phyloP scores from a whole-genome alignment of 2,329 filamentous ascomycete species.

The Pseudogymnoascus sp. region DNA sequence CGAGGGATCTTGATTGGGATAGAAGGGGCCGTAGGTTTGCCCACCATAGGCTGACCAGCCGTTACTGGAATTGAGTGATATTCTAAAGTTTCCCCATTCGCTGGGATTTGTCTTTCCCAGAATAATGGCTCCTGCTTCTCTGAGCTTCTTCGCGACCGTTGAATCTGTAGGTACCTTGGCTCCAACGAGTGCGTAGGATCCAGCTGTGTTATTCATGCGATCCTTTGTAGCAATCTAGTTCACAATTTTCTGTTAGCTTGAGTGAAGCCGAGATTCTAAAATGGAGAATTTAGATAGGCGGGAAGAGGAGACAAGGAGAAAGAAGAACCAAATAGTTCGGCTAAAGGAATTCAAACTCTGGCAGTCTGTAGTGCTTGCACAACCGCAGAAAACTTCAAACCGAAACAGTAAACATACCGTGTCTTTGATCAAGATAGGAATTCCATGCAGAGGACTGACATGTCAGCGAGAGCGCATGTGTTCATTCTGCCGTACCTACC shows the following conservation, averaged over 20 bases:
- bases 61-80: conserved; percentile 40
- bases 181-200: conserved; percentile 19
- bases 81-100: conserved; percentile 49
- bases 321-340: too few species aligned
- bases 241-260: too few species aligned
- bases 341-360: neutral
- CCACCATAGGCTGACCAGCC: conserved; percentile 60
- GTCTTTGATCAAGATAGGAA: conserved; percentile 51
- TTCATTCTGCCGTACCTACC: conserved; percentile 21
- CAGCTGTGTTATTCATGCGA: conserved; percentile 41
- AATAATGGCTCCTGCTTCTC: conserved; percentile 19
- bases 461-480: neutral
- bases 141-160: conserved; percentile 19
- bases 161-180: conserved; percentile 19
- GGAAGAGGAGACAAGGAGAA: too few species aligned
- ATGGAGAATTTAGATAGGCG: too few species aligned
- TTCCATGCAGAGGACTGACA: conserved; percentile 40
- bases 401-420: conserved; percentile 25
- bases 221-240: conserved; percentile 52
- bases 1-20: conserved; percentile 50
- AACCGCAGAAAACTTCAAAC: too few species aligned
- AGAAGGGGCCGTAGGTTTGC: conserved; percentile 53
- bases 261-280: too few species aligned
- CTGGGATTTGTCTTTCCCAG: conserved; percentile 38
- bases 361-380: too few species aligned